Evolutionary conservation across 805 yeast genomes (phyloP).

Genomic region (Saccharomycopsis fibuligera): DNA sequence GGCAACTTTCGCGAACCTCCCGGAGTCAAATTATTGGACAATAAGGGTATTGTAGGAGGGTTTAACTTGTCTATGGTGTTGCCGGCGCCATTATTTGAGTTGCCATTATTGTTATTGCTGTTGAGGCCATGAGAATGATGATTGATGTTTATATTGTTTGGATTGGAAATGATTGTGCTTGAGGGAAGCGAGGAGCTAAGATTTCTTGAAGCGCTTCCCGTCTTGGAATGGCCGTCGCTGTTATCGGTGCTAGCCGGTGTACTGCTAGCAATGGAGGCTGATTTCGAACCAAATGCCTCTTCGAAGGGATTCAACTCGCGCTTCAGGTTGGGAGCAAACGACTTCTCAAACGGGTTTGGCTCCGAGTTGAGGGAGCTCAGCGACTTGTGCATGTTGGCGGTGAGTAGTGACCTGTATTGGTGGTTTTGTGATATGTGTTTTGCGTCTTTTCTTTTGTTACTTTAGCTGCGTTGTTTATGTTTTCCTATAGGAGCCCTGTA

Average conservation of each 20-base stretch:
- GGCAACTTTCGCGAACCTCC: conserved; percentile 53
- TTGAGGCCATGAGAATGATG: background rate
- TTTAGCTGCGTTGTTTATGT: too few species aligned
- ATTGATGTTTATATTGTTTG: background rate
- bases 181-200: conserved; percentile 1
- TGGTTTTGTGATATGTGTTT: too few species aligned
- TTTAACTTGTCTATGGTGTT: conserved; percentile 18
- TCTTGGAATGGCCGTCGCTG: conserved; percentile 1
- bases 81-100: background rate
- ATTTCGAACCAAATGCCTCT: conserved; percentile 15
- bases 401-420: too few species aligned
- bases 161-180: conserved; percentile 11
- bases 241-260: conserved; percentile 11
- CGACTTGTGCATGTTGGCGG: background rate
- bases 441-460: background rate
- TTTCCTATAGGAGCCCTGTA: too few species aligned
- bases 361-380: conserved; percentile 61
- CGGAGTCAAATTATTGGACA: conserved; percentile 48
- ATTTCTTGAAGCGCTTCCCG: background rate
- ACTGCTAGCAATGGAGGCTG: conserved; percentile 10
- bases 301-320: conserved; percentile 15
- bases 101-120: background rate
- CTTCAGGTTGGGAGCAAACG: conserved; percentile 16
- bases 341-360: conserved; percentile 34
- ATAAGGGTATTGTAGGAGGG: conserved; percentile 32